Evolutionary conservation across 2,329 filamentous ascomycete genomes (phyloP).

Genomic region (Alternaria longipes): DNA sequence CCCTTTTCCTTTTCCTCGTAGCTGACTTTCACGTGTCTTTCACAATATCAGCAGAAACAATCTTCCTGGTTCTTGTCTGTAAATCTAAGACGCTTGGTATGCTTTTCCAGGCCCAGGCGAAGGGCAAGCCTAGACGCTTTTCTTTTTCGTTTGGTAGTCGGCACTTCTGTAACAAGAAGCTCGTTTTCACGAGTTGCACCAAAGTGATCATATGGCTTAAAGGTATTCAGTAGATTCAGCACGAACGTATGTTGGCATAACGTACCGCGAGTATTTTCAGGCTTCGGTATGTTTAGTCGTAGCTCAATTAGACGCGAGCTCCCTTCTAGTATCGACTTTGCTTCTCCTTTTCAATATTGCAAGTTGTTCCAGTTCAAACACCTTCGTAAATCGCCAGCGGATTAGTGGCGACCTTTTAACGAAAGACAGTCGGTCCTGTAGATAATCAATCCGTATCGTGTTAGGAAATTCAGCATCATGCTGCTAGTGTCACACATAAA

Average conservation of each 20-base stretch:
- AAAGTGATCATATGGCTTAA: not conserved
- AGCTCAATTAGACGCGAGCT: not conserved
- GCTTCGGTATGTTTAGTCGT: not conserved
- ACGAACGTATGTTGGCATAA: not conserved
- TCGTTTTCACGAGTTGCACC: not conserved
- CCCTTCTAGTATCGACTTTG: not conserved
- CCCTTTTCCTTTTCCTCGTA: not conserved
- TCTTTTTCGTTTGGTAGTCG: not conserved
- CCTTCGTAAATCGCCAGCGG: not conserved
- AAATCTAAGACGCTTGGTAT: not conserved
- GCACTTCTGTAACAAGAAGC: not conserved
- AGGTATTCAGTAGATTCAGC: not conserved
- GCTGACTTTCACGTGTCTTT: not conserved
- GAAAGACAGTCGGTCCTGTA: not conserved
- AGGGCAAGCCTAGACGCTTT: not conserved
- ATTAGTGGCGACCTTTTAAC: not conserved
- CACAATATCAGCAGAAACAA: not conserved
- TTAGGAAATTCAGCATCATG: not conserved
- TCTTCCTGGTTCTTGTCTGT: not conserved
- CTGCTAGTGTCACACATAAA: not conserved
- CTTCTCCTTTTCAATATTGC: not conserved
- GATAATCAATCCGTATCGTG: not conserved
- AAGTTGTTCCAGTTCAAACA: not conserved
- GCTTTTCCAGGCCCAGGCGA: not conserved
- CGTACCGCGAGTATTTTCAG: not conserved